phyloP scores from a whole-genome alignment of 805 yeast genomes.

The Komagataella ulmi region DNA sequence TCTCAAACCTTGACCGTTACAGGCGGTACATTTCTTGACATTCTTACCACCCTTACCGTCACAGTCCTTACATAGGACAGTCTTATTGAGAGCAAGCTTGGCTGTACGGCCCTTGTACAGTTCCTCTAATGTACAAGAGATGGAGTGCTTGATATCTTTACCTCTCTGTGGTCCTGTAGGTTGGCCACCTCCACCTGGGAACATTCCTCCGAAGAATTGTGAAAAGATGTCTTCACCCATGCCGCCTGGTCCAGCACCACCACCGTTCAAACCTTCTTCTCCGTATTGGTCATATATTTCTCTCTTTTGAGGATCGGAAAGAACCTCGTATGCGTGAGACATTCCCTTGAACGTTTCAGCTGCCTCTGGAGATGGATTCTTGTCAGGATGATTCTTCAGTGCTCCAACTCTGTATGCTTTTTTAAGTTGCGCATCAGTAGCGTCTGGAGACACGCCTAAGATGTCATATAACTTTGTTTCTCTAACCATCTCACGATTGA shows the following conservation, averaged over 20 bases:
- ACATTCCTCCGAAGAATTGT: conserved; percentile 47
- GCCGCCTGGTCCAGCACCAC: conserved; percentile 52
- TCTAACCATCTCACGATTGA: conserved; percentile 43
- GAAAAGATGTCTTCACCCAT: conserved; percentile 41
- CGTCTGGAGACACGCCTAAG: conserved; percentile 59
- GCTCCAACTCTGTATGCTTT: conserved; percentile 78
- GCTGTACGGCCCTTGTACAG: conserved; percentile 88
- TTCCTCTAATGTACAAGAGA: conserved; percentile 82
- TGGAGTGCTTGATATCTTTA: conserved; percentile 81
- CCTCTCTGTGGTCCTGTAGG: conserved; percentile 82
- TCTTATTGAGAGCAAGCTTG: conserved; percentile 87
- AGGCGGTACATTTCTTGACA: conserved; percentile 73
- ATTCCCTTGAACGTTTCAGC: conserved; percentile 92
- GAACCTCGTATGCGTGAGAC: conserved; percentile 78
- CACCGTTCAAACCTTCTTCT: conserved; percentile 80
- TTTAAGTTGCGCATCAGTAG: conserved; percentile 59
- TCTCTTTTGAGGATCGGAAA: conserved; percentile 81
- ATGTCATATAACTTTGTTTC: conserved; percentile 69
- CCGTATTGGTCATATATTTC: conserved; percentile 83
- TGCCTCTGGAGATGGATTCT: conserved; percentile 77
- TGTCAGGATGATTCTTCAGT: conserved; percentile 73
- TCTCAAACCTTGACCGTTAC: conserved; percentile 88
- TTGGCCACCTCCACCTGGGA: conserved; percentile 41
- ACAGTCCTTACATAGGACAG: conserved; percentile 78
- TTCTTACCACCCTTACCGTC: conserved; percentile 95